Evolutionary conservation across 2,329 filamentous ascomycete species (phyloP).

Genomic region (Ophiostoma sp.): DNA sequence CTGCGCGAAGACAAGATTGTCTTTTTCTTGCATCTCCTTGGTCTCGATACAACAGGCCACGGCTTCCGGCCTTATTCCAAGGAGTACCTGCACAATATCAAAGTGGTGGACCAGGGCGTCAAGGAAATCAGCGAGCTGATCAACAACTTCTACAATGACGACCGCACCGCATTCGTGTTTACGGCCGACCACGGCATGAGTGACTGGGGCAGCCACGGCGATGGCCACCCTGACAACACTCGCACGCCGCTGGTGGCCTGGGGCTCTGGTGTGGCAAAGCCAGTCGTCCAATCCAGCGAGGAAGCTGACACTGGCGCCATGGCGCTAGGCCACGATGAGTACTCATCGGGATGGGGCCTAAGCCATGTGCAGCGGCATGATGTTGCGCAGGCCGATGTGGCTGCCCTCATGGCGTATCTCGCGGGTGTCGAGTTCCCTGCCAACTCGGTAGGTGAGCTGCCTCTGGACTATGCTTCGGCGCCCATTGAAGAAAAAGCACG

Average conservation of each 20-base stretch:
- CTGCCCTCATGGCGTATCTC: constrained; percentile 91
- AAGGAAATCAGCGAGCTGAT: constrained; percentile 76
- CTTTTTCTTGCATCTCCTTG: constrained; percentile 91
- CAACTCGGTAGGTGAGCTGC: constrained; percentile 92
- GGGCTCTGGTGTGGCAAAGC: constrained; percentile 84
- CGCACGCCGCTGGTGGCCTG: constrained; percentile 87
- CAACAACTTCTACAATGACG: constrained; percentile 77
- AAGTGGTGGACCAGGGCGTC: constrained; percentile 87
- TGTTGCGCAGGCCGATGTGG: constrained; percentile 88
- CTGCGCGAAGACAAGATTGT: constrained; percentile 81
- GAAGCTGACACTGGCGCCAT: constrained; percentile 32
- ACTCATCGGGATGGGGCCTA: constrained; percentile 84
- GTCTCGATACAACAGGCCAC: constrained; percentile 87
- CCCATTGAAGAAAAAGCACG: constrained; percentile 71
- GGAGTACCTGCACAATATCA: constrained; percentile 91
- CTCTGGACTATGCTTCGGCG: constrained; percentile 73
- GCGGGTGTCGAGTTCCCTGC: constrained; percentile 84
- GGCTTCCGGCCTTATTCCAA: constrained; percentile 83
- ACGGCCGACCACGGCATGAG: constrained; percentile 99
- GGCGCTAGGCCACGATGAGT: constrained; percentile 82
- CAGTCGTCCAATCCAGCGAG: constrained; percentile 49
- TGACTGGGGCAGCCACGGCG: constrained; percentile 97
- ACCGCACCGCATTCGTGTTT: constrained; percentile 89
- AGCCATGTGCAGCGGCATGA: constrained; percentile 79
- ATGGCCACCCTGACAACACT: constrained; percentile 95